These are phyloP conservation scores for Starmerella floris DNA, from an alignment of 805 yeast species.

Conservation along the genomic window DNA sequence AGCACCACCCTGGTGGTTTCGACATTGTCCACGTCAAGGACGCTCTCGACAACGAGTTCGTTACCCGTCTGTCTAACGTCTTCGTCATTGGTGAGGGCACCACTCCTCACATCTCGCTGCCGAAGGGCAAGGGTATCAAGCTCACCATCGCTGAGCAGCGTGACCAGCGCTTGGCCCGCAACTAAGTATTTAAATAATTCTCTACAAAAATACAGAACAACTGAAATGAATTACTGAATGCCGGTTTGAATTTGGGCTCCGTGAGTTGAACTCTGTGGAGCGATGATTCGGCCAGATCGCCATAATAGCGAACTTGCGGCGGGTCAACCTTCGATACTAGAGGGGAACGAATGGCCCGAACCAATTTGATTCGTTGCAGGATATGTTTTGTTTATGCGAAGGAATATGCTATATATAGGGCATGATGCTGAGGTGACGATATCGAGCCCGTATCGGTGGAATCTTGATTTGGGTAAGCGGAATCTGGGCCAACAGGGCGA, in stretches of 20 bases:
- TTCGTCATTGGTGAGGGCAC: conserved; percentile 92
- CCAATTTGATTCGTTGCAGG: too few species aligned
- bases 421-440: too few species aligned
- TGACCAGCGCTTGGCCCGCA: conserved; percentile 91
- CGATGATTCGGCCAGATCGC: too few species aligned
- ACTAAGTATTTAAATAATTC: conserved; percentile 23
- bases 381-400: too few species aligned
- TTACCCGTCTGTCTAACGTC: conserved; percentile 86
- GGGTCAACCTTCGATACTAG: too few species aligned
- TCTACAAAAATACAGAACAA: not conserved
- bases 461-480: too few species aligned
- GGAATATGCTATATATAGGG: too few species aligned
- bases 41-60: conserved; percentile 85
- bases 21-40: conserved; percentile 96
- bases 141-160: conserved; percentile 92
- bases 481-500: too few species aligned
- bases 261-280: too few species aligned
- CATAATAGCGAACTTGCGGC: too few species aligned
- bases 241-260: not conserved
- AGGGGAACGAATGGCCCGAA: too few species aligned
- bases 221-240: not conserved
- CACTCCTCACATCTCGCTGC: conserved; percentile 86
- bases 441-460: too few species aligned
- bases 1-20: conserved; percentile 96
- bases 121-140: conserved; percentile 99